Base-by-base conservation (phyloP, 2,329 filamentous ascomycete genomes). In the Aureobasidium sp. region DNA sequence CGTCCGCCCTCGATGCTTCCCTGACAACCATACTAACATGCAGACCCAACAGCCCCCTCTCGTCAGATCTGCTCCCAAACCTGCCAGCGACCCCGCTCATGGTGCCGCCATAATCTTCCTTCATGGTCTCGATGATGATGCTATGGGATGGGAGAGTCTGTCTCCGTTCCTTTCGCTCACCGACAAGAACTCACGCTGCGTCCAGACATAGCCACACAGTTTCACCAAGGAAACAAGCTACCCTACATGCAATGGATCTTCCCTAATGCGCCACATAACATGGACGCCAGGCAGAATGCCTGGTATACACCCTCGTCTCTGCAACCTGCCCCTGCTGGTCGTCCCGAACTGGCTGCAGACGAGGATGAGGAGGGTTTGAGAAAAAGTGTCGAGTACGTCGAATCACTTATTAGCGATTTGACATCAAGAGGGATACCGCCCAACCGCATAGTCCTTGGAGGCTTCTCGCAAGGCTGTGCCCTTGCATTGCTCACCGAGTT, bases 161-260 rank as follows among this genome's bases (percentile, higher is more conserved):
- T 51, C 27, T 45, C n/a, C 58, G 2, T 29, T 9, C 25, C 29
- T 8, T 22, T 6, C 34, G 11, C 25, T 29, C 29, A 15, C 11
- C 36, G 14, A 22, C 8, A 29, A 34, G 36, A 65, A 39, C 55
- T 58, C 27, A 58, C 55, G 25, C 42, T 36, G 29, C 27, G 37
- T 37, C 44, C 56, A 77, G 75, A 75, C 55, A 71, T 80, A 9
- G 76, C 76, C 17, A 72, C 75, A 31, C 78, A 80, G 65, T 81
- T 82, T 66, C 78, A 80, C 63, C 67, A 74, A 42, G 77, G 77
- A 48, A 69, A 71, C 63, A 82, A 81, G 68, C 72, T 82, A 5
- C 74, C 78, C 0, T 74, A 80, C 66, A 69, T 81, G 65, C 72
- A 74, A 52, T 82, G 79, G 79, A 70, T 81, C 44, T 74, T 82